Base-by-base conservation (phyloP, 1,139 yeast genomes). In the Yamadazyma spencermartinsiae region DNA sequence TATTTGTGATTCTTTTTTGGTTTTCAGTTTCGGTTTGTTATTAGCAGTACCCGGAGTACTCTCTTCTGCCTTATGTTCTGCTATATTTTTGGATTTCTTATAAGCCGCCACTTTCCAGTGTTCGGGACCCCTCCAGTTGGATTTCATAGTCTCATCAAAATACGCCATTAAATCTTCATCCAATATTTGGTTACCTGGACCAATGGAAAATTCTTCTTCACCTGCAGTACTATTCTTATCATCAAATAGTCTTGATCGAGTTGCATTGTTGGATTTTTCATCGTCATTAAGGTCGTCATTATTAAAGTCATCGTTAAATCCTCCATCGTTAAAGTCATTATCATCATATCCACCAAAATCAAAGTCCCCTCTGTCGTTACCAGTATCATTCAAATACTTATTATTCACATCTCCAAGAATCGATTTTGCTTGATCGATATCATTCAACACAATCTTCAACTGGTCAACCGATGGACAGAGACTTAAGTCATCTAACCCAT, bases 51-150 rank as follows among this genome's bases (percentile, higher is more conserved):
- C 38, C 36, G 25, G 42, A 12, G 18, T 25, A 24, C 31, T 18
- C 11, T 32, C 41, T 11, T 28, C 18, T 7, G 16, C 31, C n/a
- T 40, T 46, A 3, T 45, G 35, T n/a, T 46, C 52, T n/a, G 38
- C 54, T 10, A 53, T 40, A 20, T 49, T 50, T 33, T 50, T 56
- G 4, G 60, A 44, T 35, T 51, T 56, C 43, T 55, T 82, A 40
- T 85, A 67, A 19, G 80, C 78, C 31, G 76, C 67, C 9, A 90
- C 86, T 60, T 85, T 86, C 98, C 98, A 92, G 60, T 88, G 94
- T 46, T 87, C 94, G 4, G 96, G 92, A 7, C 96, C 96, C 31
- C 95, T 76, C 96, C 96, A 88, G 56, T 79, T 82, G 33, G 76
- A 72, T 45, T 73, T 79, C 63, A 86, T 64, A 13, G 78, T 74